Percentiles rank a stretch among this genome's conserved stretches.
Conservation (phyloP, 2,329 filamentous ascomycete species). For the Dothiorella sarmentorum region DNA sequence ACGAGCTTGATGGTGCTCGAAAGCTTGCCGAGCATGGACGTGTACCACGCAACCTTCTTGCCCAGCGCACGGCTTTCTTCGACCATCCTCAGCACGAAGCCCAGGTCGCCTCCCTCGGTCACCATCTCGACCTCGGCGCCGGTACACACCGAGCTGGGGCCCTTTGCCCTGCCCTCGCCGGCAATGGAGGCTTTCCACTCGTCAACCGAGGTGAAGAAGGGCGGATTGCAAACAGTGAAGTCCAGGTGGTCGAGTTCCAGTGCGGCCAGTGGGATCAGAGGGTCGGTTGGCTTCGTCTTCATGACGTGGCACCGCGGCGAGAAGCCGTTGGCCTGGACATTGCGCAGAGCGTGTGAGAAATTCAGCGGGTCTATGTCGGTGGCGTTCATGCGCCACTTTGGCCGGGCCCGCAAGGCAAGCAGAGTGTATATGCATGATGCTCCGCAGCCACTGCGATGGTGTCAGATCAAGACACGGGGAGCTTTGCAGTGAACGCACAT, state of each 20-base stretch:
- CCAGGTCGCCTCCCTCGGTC: slow-evolving; percentile 69
- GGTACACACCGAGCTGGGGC: slow-evolving; percentile 70
- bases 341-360: slow-evolving; percentile 61
- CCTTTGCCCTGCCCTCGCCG: slow-evolving; percentile 62
- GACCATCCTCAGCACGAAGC: slow-evolving; percentile 69
- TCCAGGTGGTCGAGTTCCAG: slow-evolving; percentile 56
- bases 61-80: slow-evolving; percentile 53
- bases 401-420: slow-evolving; percentile 66
- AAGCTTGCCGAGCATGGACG: slow-evolving; percentile 82
- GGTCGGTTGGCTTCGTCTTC: slow-evolving; percentile 48
- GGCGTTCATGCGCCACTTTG: slow-evolving; percentile 56
- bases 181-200: slow-evolving; percentile 61
- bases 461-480: background rate
- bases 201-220: slow-evolving; percentile 75
- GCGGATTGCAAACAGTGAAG: slow-evolving; percentile 92
- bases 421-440: slow-evolving; percentile 90
- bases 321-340: slow-evolving; percentile 65
- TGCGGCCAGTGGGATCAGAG: slow-evolving; percentile 62
- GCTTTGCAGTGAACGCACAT: slow-evolving; percentile 49
- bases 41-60: slow-evolving; percentile 66
- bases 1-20: slow-evolving; percentile 63
- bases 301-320: slow-evolving; percentile 63
- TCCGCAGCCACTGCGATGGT: slow-evolving; percentile 64
- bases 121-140: slow-evolving; percentile 86
- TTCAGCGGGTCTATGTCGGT: slow-evolving; percentile 73